Conservation (phyloP, 306 rosid genomes). For the Canavalia gladiata region DNA sequence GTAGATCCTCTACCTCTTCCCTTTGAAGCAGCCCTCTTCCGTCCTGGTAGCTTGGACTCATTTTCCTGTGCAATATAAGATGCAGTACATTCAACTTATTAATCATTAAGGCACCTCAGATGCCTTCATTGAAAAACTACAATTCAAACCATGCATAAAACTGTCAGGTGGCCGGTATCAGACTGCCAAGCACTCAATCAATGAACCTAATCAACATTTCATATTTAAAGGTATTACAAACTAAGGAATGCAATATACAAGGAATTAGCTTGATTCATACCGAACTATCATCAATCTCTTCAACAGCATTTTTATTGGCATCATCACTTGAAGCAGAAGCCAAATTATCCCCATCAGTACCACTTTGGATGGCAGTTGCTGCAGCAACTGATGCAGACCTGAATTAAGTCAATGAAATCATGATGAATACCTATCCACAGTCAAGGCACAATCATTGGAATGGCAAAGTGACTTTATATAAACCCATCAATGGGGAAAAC, state of each 20-base stretch:
- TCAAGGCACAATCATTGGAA: conserved; percentile 24
- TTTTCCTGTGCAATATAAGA: conserved; percentile 65
- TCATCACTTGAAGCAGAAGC: conserved; percentile 78
- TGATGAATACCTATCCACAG: conserved; percentile 21
- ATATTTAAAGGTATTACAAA: conserved; percentile 23
- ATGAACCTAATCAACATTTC: conserved; percentile 35
- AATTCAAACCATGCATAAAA: conserved; percentile 31
- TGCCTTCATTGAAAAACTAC: conserved; percentile 27
- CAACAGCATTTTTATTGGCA: conserved; percentile 56
- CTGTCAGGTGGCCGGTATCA: conserved; percentile 37
- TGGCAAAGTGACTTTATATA: conserved; percentile 31
- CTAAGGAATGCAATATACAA: conserved; percentile 23
- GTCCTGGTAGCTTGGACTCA: conserved; percentile 66
- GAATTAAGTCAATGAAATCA: conserved; percentile 50
- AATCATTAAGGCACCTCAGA: conserved; percentile 20
- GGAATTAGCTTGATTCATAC: conserved; percentile 59
- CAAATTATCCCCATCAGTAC: conserved; percentile 53
- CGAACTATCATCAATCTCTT: conserved; percentile 80
- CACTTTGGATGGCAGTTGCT: conserved; percentile 65
- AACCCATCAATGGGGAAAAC: conserved; percentile 31
- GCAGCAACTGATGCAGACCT: conserved; percentile 88
- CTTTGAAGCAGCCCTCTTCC: conserved; percentile 83
- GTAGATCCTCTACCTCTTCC: conserved; percentile 90
- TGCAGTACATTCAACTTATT: conserved; percentile 34
- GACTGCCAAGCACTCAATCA: conserved; percentile 31